Evolutionary conservation across 805 yeast genomes (phyloP).

Genomic region (Naumovozyma baii): DNA sequence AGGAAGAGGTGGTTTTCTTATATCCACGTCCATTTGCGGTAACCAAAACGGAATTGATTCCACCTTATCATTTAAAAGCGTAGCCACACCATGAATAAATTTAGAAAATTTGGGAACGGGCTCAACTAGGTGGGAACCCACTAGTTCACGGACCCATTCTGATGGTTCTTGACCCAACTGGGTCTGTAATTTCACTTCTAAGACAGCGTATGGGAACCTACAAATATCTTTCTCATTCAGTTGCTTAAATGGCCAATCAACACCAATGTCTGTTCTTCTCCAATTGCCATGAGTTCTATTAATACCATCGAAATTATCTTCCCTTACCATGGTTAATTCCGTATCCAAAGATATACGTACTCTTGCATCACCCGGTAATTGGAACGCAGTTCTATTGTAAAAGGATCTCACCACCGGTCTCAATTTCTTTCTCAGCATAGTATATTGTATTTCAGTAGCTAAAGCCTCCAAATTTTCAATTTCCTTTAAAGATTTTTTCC

Average conservation of each 20-base stretch:
- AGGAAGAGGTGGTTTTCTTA: conserved; percentile 65
- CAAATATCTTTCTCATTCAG: conserved; percentile 77
- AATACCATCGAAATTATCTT: conserved; percentile 88
- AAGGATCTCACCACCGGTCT: conserved; percentile 95
- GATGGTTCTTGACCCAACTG: conserved; percentile 99
- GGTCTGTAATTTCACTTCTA: conserved; percentile 95
- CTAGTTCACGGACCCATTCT: conserved; percentile 89
- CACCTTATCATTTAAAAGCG: conserved; percentile 76
- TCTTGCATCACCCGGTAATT: conserved; percentile 97
- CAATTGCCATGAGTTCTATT: conserved; percentile 89
- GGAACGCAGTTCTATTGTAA: conserved; percentile 97
- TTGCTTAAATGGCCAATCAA: conserved; percentile 89
- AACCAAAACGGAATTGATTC: conserved; percentile 91
- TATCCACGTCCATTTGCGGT: conserved; percentile 94
- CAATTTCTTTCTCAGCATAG: conserved; percentile 70
- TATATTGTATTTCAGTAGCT: conserved; percentile 88
- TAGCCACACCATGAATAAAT: conserved; percentile 92
- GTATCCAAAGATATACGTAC: conserved; percentile 97
- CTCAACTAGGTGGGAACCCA: conserved; percentile 86
- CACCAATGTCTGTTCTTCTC: conserved; percentile 98
- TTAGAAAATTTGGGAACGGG: conserved; percentile 97
- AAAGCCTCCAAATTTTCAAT: conserved; percentile 86
- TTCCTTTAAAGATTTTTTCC: conserved; percentile 77
- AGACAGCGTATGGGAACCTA: conserved; percentile 93
- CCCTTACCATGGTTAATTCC: conserved; percentile 94